phyloP scores from a whole-genome alignment of 2,329 filamentous ascomycete genomes.

The Cladosporium sp. region DNA sequence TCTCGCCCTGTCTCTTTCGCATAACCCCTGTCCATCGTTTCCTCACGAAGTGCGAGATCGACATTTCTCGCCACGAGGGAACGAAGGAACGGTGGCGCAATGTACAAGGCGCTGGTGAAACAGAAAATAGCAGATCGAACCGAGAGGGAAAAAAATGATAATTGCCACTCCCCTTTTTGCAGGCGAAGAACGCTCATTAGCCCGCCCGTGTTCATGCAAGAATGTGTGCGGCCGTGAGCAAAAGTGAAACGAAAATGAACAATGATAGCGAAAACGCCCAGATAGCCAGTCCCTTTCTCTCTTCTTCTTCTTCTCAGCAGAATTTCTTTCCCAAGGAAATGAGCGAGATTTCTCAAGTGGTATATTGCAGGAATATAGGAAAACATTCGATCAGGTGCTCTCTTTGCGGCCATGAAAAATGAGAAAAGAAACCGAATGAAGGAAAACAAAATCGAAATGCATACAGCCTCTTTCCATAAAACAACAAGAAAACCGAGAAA shows the following conservation, averaged over 20 bases:
- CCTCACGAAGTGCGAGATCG: slow-evolving; percentile 1
- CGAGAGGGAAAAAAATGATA: no score
- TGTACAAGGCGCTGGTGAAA: background rate
- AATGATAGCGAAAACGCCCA: background rate
- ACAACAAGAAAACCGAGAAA: background rate
- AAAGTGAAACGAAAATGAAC: background rate
- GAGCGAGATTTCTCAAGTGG: background rate
- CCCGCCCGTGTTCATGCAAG: no score
- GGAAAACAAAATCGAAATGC: background rate
- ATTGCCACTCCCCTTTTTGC: no score
- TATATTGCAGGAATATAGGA: slow-evolving; percentile 2
- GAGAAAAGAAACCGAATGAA: background rate
- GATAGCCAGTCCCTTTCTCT: background rate
- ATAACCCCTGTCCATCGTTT: background rate
- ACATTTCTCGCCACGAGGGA: background rate
- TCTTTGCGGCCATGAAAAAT: background rate
- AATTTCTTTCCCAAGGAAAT: background rate
- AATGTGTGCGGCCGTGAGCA: no score
- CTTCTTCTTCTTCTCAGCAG: no score
- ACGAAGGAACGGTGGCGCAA: no score
- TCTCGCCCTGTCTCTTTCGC: background rate
- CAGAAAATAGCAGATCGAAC: background rate
- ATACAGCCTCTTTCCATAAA: background rate
- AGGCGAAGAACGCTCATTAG: no score
- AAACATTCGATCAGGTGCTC: background rate